Evolutionary conservation across 2,329 filamentous ascomycete genomes (phyloP).

Genomic region (Ophiostoma sp.): DNA sequence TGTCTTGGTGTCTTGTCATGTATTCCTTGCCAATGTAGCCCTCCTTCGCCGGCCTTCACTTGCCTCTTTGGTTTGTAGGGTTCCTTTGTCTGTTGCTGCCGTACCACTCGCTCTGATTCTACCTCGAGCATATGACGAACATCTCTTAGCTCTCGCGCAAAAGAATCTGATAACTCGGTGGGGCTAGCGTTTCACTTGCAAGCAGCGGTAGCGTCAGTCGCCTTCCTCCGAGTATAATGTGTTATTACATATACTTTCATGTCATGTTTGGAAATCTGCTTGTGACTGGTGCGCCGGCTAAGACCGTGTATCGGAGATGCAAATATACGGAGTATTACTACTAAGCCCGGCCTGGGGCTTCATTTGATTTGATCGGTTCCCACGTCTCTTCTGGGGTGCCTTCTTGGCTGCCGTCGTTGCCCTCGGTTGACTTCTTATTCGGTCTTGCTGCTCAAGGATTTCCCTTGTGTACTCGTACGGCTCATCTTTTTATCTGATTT

Average conservation of each 20-base stretch:
- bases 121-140: background rate
- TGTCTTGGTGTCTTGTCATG: background rate
- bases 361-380: background rate
- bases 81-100: background rate
- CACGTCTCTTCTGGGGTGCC: background rate
- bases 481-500: background rate
- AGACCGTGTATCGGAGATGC: background rate
- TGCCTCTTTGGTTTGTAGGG: conserved; percentile 3
- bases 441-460: background rate
- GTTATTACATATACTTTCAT: background rate
- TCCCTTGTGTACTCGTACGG: background rate
- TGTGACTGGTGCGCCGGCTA: background rate
- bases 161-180: conserved; percentile 12
- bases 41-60: background rate
- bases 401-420: background rate
- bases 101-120: conserved; percentile 7
- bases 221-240: background rate
- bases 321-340: background rate
- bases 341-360: background rate
- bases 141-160: background rate
- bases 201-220: no score
- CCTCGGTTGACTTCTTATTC: conserved; percentile 9
- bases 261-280: background rate
- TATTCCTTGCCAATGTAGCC: background rate
- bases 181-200: background rate